Percentiles rank a stretch among this genome's conserved stretches.
Evolutionary conservation across 441 rosid species (phyloP).

Genomic region (California macrophylla): DNA sequence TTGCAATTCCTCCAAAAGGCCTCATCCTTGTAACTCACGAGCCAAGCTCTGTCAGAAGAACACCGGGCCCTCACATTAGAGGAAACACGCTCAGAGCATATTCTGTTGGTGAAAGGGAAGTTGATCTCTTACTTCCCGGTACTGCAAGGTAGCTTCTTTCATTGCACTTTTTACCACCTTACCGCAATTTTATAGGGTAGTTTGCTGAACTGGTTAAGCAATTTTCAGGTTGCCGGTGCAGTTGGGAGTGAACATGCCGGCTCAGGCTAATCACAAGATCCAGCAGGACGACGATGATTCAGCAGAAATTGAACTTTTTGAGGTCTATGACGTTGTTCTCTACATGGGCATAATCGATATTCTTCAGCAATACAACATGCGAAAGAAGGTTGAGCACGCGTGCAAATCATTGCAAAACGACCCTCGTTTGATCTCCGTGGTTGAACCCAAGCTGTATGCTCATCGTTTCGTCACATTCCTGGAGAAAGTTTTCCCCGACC

Average conservation of each 20-base stretch:
- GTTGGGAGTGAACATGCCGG: slow-evolving; percentile 91
- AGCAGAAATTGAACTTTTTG: slow-evolving; percentile 50
- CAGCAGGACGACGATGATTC: slow-evolving; percentile 39
- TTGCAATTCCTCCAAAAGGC: slow-evolving; percentile 58
- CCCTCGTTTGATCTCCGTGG: slow-evolving; percentile 51
- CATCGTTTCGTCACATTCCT: slow-evolving; percentile 62
- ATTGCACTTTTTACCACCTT: no score
- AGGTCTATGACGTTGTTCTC: slow-evolving; percentile 83
- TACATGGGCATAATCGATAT: slow-evolving; percentile 90
- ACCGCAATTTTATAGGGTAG: no score
- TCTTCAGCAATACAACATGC: slow-evolving; percentile 67
- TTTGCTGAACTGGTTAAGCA: neutral
- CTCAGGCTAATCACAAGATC: slow-evolving; percentile 11
- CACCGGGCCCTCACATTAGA: slow-evolving; percentile 91
- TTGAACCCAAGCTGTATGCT: slow-evolving; percentile 62
- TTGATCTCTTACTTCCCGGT: slow-evolving; percentile 85
- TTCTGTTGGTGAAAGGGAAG: slow-evolving; percentile 79
- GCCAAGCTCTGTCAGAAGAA: slow-evolving; percentile 54
- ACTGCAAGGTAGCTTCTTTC: slow-evolving; percentile 58
- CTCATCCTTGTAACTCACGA: slow-evolving; percentile 69
- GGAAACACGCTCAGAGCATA: slow-evolving; percentile 69
- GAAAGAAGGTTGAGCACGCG: slow-evolving; percentile 57
- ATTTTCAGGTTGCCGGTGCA: slow-evolving; percentile 69
- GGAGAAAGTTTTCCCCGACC: slow-evolving; percentile 47
- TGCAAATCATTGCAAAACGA: slow-evolving; percentile 58